phyloP scores from a whole-genome alignment of 129 eudicot species.

The Artemisia annua region DNA sequence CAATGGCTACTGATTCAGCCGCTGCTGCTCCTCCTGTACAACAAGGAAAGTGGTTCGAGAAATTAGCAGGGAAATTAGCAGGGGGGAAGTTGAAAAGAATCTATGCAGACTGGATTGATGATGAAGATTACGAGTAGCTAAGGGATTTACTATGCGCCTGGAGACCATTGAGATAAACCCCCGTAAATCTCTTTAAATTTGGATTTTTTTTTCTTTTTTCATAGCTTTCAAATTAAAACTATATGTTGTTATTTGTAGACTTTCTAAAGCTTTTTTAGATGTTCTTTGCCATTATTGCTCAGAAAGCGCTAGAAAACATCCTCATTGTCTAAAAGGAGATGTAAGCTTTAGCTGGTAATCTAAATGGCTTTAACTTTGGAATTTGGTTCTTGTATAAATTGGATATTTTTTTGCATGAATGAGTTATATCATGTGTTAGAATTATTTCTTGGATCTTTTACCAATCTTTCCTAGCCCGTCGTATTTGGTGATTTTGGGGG shows the following conservation, averaged over 20 bases:
- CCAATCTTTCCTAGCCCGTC: too few relatives aligned
- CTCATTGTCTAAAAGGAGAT: neutral
- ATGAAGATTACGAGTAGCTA: conserved; percentile 31
- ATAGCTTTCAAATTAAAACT: neutral
- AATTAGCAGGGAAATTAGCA: conserved; percentile 27
- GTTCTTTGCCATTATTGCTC: conserved; percentile 6
- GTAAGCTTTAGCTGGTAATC: neutral
- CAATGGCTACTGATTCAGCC: conserved; percentile 24
- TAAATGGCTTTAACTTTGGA: neutral
- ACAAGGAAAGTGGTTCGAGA: conserved; percentile 42
- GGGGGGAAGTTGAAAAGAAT: conserved; percentile 57
- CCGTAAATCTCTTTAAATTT: neutral
- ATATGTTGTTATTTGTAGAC: neutral
- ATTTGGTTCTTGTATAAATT: neutral
- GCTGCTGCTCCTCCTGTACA: conserved; percentile 25
- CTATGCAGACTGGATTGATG: conserved; percentile 86
- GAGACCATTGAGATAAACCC: neutral
- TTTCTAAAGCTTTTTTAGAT: conserved; percentile 12
- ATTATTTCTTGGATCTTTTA: too few relatives aligned
- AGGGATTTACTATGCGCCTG: neutral
- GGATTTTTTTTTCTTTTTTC: neutral
- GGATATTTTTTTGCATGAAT: neutral
- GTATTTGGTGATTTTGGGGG: too few relatives aligned
- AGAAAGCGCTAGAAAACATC: neutral
- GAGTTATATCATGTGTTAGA: too few relatives aligned